Evolutionary conservation across 2,329 filamentous ascomycete genomes (phyloP), one percentile per base, ranked within the genome.

Genomic region (Metarhizium rileyi): DNA sequence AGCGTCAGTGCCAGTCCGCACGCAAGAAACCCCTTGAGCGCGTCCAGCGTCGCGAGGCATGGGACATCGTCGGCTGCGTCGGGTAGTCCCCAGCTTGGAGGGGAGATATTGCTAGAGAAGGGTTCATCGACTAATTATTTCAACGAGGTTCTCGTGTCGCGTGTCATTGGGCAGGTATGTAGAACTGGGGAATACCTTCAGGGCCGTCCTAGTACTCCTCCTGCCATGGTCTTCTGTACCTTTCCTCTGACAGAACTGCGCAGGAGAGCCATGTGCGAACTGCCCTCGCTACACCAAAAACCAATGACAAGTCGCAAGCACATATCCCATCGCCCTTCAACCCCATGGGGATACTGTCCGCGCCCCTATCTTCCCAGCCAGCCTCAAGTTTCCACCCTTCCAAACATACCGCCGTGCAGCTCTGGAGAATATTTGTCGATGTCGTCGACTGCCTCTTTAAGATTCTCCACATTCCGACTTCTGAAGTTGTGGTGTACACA

Each of bases 111-210:
- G 28, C 47, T 68, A 0, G 57, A 59, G 5, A 65, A 65, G 27
- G 65, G 65, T 1, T 59, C 57, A 5, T 55, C 58, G 2, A 66
- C 61, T 27, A 63, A 66, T 40, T 68, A 67, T 36, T 65, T 66
- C n/a, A 67, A 68, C 47, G 66, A 68, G 51, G 57, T 64, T 6
- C 50, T 68, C 10, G 55, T 68, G 1, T 67, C 66, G 2, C 56
- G 60, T 4, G 64, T 65, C 1, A 62, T 68, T 30, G 62, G 66
- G 47, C 60, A 66, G 56, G 66, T 63, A 41, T 46, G 38, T 41
- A n/a, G 35, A 30, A 4, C 8, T n/a, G 6, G 20, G 14, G n/a
- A n/a, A n/a, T n/a, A n/a, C n/a, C 14, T 26, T 16, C 14, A 33
- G 6, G 18, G 5, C 14, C 23, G 35, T 27, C n/a, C 25, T 40